Percentiles rank a stretch among this genome's conserved stretches.
Evolutionary conservation across 371 early-diverging fungal species (phyloP).

Genomic region (Neoconidiobolus thromboides): DNA sequence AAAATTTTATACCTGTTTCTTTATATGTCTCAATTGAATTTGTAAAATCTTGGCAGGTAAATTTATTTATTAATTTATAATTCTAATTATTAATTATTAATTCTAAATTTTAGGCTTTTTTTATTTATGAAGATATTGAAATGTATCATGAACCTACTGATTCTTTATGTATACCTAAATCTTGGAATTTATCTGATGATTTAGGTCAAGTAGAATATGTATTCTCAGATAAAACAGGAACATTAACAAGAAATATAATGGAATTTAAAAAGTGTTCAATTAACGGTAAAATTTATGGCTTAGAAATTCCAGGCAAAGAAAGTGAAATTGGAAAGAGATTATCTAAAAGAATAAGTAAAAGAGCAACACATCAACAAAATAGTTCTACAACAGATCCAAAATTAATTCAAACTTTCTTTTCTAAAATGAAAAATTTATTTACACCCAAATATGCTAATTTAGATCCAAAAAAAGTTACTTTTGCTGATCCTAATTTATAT

Average conservation of each 20-base stretch:
- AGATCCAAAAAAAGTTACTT: constrained; percentile 33
- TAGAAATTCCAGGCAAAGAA: constrained; percentile 61
- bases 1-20: constrained; percentile 92
- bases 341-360: constrained; percentile 17
- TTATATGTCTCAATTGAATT: constrained; percentile 90
- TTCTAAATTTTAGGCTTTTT: constrained; percentile 43
- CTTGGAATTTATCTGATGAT: constrained; percentile 91
- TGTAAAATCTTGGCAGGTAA: constrained; percentile 53
- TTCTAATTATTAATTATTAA: constrained; percentile 36
- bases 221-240: constrained; percentile 87
- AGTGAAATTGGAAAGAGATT: constrained; percentile 32
- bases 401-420: constrained; percentile 32
- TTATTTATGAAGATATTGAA: constrained; percentile 65
- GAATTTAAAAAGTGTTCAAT: constrained; percentile 72
- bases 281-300: constrained; percentile 54
- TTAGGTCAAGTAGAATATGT: constrained; percentile 69
- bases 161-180: constrained; percentile 45
- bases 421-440: constrained; percentile 38
- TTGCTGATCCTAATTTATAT: constrained; percentile 66
- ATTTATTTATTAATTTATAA: constrained; percentile 52
- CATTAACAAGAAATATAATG: constrained; percentile 93
- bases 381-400: constrained; percentile 13
- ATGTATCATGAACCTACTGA: constrained; percentile 62
- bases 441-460: constrained; percentile 49
- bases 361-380: constrained; percentile 10